These are phyloP conservation scores for Pontederia paniculata DNA, from an alignment of 176 grass and related monocot genomes.

Conservation along the genomic window DNA sequence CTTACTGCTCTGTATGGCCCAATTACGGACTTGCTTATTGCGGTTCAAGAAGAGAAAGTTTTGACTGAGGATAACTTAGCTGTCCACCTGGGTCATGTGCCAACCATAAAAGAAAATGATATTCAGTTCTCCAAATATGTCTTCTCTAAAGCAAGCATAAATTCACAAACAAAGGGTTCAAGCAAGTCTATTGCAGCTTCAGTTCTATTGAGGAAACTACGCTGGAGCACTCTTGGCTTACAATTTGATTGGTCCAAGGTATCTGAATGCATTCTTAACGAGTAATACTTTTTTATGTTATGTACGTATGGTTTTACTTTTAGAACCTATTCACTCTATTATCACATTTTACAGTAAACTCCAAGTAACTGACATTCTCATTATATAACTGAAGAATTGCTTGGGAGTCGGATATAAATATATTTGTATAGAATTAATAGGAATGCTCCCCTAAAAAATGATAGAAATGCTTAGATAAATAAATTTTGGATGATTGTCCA, in stretches of 20 bases:
- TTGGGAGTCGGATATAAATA: too few relatives aligned
- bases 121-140: constrained; percentile 12
- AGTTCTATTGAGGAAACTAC: constrained; percentile 61
- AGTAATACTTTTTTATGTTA: background rate
- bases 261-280: background rate
- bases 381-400: too few relatives aligned
- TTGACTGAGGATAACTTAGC: constrained; percentile 36
- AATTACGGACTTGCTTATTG: constrained; percentile 50
- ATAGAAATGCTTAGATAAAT: background rate
- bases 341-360: too few relatives aligned
- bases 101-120: constrained; percentile 1
- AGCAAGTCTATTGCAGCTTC: constrained; percentile 33
- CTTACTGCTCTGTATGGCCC: constrained; percentile 55
- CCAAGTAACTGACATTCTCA: too few relatives aligned
- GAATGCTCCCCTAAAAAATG: background rate
- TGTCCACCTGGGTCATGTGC: constrained; percentile 4
- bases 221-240: constrained; percentile 85
- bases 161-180: constrained; percentile 4
- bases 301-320: too few relatives aligned
- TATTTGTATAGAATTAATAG: too few relatives aligned
- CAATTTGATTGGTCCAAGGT: constrained; percentile 96
- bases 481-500: background rate
- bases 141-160: constrained; percentile 24
- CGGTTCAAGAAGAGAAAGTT: constrained; percentile 42
- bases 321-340: too few relatives aligned